These are phyloP conservation scores for Annulohypoxylon truncatum DNA, from an alignment of 2,329 filamentous ascomycete species.

Conservation along the genomic window DNA sequence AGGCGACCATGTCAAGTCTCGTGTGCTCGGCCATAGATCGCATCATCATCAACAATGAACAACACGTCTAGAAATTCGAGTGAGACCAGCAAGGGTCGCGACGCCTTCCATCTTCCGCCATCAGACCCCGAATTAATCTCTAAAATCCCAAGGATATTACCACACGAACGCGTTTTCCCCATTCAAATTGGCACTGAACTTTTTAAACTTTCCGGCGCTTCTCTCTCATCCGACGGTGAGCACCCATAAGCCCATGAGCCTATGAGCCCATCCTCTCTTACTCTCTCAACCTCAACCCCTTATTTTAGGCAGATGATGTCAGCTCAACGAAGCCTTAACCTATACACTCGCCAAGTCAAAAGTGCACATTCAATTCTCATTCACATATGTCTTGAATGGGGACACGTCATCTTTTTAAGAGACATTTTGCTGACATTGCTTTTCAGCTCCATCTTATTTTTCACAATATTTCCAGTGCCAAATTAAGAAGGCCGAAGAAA, in stretches of 20 bases:
- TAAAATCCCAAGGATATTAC: conserved; percentile 69
- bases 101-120: conserved; percentile 46
- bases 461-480: conserved; percentile 93
- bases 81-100: conserved; percentile 47
- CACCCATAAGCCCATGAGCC: no score
- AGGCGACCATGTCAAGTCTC: conserved; percentile 39
- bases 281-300: neutral
- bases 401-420: conserved; percentile 9
- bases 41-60: conserved; percentile 45
- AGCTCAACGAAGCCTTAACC: conserved; percentile 14
- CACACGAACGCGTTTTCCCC: conserved; percentile 78
- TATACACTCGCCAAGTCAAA: neutral
- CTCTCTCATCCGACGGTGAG: conserved; percentile 78
- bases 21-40: conserved; percentile 23
- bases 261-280: conserved; percentile 10
- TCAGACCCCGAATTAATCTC: conserved; percentile 53
- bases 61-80: conserved; percentile 46
- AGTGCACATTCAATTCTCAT: neutral
- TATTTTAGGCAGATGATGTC: conserved; percentile 26
- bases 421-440: conserved; percentile 38
- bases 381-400: neutral
- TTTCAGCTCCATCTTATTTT: conserved; percentile 90
- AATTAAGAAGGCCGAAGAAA: conserved; percentile 71
- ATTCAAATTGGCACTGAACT: conserved; percentile 79
- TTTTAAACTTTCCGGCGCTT: conserved; percentile 79